A percentile compares a stretch with the other conserved stretches of the same genome.
phyloP scores from a whole-genome alignment of 441 rosid species.

The Eruca vesicaria region DNA sequence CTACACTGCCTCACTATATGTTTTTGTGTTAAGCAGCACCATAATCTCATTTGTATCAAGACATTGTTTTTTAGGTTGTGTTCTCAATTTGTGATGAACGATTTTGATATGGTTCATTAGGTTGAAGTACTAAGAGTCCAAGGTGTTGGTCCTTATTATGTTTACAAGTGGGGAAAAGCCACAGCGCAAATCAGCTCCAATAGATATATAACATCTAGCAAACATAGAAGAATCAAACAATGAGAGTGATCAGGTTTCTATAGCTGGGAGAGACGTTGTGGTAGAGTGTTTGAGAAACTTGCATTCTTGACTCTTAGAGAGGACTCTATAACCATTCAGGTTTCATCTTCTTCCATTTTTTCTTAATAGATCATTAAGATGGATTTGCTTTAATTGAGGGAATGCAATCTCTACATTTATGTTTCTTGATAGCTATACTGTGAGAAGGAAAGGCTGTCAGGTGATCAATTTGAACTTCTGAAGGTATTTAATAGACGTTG shows the following conservation, averaged over 20 bases:
- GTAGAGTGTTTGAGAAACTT: slow-evolving; percentile 92
- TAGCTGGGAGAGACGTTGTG: slow-evolving; percentile 78
- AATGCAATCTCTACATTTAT: background rate
- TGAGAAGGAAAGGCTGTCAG: slow-evolving; percentile 73
- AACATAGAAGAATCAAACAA: slow-evolving; percentile 62
- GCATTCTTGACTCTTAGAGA: slow-evolving; percentile 80
- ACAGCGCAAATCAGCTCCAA: slow-evolving; percentile 68
- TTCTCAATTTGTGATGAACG: background rate
- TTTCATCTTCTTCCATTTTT: slow-evolving; percentile 2
- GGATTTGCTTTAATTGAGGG: background rate
- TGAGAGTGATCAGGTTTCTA: slow-evolving; percentile 55
- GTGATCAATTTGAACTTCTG: slow-evolving; percentile 68
- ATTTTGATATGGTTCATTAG: slow-evolving; percentile 30
- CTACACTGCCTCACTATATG: too few relatives aligned
- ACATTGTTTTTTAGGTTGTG: background rate
- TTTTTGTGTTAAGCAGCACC: too few relatives aligned
- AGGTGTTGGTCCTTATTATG: slow-evolving; percentile 73
- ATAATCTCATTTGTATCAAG: background rate
- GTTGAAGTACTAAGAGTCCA: slow-evolving; percentile 79
- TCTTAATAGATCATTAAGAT: background rate
- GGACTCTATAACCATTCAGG: slow-evolving; percentile 82
- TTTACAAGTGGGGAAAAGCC: slow-evolving; percentile 50
- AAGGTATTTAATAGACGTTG: slow-evolving; percentile 75
- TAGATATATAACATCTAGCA: slow-evolving; percentile 56
- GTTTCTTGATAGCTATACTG: slow-evolving; percentile 65